phyloP scores from a whole-genome alignment of 2,329 filamentous ascomycete genomes.

The Cadophora sp. region DNA sequence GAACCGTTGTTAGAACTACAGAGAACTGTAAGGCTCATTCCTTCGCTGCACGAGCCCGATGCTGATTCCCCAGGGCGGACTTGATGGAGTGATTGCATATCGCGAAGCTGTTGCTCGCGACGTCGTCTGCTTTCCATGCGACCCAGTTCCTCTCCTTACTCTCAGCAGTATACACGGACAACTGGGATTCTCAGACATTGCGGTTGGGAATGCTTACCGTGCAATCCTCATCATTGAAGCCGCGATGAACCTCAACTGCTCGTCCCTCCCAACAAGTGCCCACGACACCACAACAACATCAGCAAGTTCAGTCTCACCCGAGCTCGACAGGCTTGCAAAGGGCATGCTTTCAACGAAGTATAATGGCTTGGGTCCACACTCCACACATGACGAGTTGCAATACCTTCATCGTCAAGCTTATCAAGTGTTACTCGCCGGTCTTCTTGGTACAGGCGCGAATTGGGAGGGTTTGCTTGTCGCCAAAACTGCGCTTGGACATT shows the following conservation, averaged over 20 bases:
- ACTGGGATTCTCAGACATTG: constrained; percentile 38
- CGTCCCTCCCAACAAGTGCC: background rate
- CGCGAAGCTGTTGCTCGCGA: constrained; percentile 2
- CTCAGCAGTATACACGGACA: constrained; percentile 26
- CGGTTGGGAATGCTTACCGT: constrained; percentile 30
- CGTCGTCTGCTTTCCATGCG: constrained; percentile 25
- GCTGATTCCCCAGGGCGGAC: background rate
- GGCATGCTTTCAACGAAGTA: background rate
- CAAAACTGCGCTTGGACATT: constrained; percentile 30
- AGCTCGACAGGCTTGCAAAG: background rate
- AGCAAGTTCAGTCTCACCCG: constrained; percentile 5
- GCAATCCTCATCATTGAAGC: constrained; percentile 34
- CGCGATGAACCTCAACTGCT: constrained; percentile 19
- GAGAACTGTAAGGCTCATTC: constrained; percentile 21
- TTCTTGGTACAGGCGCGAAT: constrained; percentile 33
- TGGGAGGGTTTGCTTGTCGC: constrained; percentile 36
- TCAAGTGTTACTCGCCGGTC: constrained; percentile 26
- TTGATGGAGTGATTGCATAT: constrained; percentile 8
- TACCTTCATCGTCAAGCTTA: constrained; percentile 26
- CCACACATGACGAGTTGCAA: constrained; percentile 30
- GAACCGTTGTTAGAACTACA: constrained; percentile 23
- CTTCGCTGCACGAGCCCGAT: background rate
- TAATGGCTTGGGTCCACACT: background rate
- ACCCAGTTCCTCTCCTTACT: constrained; percentile 31
- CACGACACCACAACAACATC: background rate